phyloP scores from a whole-genome alignment of 805 yeast genomes.

The Cyberlindnera samutprakarnensis region DNA sequence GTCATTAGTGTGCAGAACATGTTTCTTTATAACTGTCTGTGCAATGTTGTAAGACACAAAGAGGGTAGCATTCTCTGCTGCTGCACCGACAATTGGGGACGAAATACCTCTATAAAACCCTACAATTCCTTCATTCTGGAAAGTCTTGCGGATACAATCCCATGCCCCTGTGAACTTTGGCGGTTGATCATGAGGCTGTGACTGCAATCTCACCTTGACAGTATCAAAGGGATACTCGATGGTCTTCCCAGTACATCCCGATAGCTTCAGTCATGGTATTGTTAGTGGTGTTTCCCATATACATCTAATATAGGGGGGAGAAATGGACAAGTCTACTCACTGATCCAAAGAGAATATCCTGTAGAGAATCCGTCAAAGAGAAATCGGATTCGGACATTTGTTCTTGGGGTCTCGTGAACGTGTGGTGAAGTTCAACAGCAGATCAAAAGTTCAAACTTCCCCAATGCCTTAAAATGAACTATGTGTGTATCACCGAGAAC shows the following conservation, averaged over 20 bases:
- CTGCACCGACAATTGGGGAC: constrained; percentile 84
- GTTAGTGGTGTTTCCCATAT: not conserved
- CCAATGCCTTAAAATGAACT: too few relatives aligned
- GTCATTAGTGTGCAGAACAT: constrained; percentile 10
- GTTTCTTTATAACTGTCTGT: constrained; percentile 27
- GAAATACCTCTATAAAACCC: constrained; percentile 79
- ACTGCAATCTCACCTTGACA: constrained; percentile 77
- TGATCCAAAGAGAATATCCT: constrained; percentile 31
- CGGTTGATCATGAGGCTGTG: constrained; percentile 51
- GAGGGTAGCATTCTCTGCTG: constrained; percentile 78
- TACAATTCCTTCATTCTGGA: constrained; percentile 57
- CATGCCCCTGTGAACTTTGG: constrained; percentile 48
- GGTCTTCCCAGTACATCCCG: constrained; percentile 80
- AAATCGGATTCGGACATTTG: constrained; percentile 6
- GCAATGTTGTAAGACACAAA: constrained; percentile 58
- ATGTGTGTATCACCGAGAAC: too few relatives aligned
- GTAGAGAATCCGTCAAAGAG: constrained; percentile 20
- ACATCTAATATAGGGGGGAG: too few relatives aligned
- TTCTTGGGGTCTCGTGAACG: not conserved
- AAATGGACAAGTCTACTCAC: constrained; percentile 15
- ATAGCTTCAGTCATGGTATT: constrained; percentile 14
- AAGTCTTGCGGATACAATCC: constrained; percentile 59
- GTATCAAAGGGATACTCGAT: constrained; percentile 94
- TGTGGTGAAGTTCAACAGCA: too few relatives aligned
- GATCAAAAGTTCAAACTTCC: too few relatives aligned